Base-by-base conservation (phyloP, 2,329 filamentous ascomycete species). In the Hypomyces perniciosus region DNA sequence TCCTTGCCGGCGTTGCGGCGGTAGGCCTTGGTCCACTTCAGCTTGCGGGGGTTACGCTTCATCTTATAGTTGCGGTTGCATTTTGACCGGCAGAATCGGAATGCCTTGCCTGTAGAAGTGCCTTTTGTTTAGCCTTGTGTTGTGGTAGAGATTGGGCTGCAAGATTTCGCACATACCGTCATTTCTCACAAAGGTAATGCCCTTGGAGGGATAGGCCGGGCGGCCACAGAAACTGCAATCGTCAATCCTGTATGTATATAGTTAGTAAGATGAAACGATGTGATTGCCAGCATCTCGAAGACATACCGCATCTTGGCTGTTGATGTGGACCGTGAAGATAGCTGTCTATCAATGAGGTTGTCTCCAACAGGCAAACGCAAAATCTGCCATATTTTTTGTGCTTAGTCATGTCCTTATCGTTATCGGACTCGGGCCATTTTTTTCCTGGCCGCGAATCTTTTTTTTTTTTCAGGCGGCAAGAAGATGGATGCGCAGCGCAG, bases 1-100 rank as follows among this genome's bases (percentile, higher is more conserved):
- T 84, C 79, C 75, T 90, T 95, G 74, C 89, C 89, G 52, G 87
- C 85, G 13, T 68, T 68, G 67, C 85, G 86, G 65, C 90, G 86
- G 80, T 91, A 92, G 47, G 89, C 84, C 78, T 96, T 96, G 56
- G 92, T 96, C 93, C 92, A 96, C 72, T 90, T 93, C 62, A 97
- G 82, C 72, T 96, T 96, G 68, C 92, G 85, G 34, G 92, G 91
- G 74, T 97, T 96, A 60, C 93, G 85, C 86, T 96, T 96, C 89
- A 95, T 95, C 75, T 95, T 93, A 82, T 95, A 95, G 70, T 84
- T 85, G 63, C 75, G 75, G 67, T 80, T 79, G 68, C 79, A 82
- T 69, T 82, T 79, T 61, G 70, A 76, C 50, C 76, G 70, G 65
- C 80, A 84, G 69, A 84, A 84, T 50, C 79, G 70, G 61, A 83